A percentile compares a stretch with the other conserved stretches of the same genome.
These are phyloP conservation scores for Sclerotinia borealis DNA, from an alignment of 2,329 filamentous ascomycete species.

Conservation along the genomic window DNA sequence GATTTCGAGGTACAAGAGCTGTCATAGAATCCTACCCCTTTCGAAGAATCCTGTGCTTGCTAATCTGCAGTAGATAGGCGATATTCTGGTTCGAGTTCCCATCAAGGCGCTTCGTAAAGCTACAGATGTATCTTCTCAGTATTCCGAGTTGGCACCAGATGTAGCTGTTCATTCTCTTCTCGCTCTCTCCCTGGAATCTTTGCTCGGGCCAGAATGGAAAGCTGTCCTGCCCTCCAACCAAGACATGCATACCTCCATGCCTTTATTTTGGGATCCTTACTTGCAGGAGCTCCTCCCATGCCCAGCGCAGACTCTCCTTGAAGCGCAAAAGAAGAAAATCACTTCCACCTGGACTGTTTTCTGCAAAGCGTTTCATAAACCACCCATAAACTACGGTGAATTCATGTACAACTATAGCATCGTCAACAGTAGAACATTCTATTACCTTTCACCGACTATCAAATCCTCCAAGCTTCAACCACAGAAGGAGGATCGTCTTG, in stretches of 20 bases:
- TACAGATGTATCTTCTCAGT: background rate
- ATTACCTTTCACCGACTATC: slow-evolving; percentile 36
- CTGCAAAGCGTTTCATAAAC: slow-evolving; percentile 35
- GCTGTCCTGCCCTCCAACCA: slow-evolving; percentile 57
- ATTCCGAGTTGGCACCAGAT: background rate
- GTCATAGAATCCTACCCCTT: background rate
- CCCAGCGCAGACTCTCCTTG: slow-evolving; percentile 41
- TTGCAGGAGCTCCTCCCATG: slow-evolving; percentile 42
- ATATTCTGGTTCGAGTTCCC: slow-evolving; percentile 1
- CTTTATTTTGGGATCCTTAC: slow-evolving; percentile 45
- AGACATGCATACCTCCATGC: slow-evolving; percentile 54
- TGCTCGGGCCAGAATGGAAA: slow-evolving; percentile 52
- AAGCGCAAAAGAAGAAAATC: slow-evolving; percentile 49
- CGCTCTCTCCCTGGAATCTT: slow-evolving; percentile 55
- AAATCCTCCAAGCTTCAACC: slow-evolving; percentile 37
- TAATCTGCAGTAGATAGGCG: slow-evolving; percentile 7
- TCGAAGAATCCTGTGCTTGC: background rate
- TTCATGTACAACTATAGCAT: slow-evolving; percentile 54
- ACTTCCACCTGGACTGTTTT: slow-evolving; percentile 44
- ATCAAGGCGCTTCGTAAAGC: slow-evolving; percentile 5
- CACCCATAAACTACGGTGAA: slow-evolving; percentile 33
- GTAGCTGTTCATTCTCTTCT: slow-evolving; percentile 65
- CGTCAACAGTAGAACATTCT: slow-evolving; percentile 58
- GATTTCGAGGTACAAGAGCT: slow-evolving; percentile 50
- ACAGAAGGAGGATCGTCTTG: slow-evolving; percentile 53